Base-by-base conservation (phyloP, 257 asterid species). In the Gentiana dahurica region DNA sequence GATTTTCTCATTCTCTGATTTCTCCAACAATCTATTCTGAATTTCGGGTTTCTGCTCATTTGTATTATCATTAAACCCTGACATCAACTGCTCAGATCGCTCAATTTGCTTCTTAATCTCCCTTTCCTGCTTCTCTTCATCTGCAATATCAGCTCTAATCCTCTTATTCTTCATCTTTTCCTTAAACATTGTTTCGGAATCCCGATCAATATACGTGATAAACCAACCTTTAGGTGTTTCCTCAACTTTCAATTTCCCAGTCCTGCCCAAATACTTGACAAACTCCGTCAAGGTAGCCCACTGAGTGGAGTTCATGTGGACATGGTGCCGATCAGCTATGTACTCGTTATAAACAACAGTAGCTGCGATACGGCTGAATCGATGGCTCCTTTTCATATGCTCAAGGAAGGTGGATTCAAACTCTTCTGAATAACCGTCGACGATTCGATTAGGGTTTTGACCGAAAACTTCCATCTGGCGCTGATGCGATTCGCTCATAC, bases 151-250 rank as follows among this genome's bases (percentile, higher is more conserved):
- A 0, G 95, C 82, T 73, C 77, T 85, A 15, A 80, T 59, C 72
- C 95, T 67, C 74, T 91, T 91, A 72, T 78, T 87, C 83, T 91
- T 91, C 95, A 91, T 57, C 73, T 65, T 85, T 75, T 91, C 98
- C 89, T 87, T 91, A 36, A 91, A 83, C 8, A 91, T 68, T 2
- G 98, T 76, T 81, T 91, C 98, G 0, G 96, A 85, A 64, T 91
- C 98, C 9, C 91, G 68, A 69, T 91, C 98, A 41, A 85, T 87
- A 60, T 91, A 91, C 0, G 95, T 87, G 24, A 91, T 85, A 67
- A 91, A 91, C 98, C 96, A 91, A 8, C 96, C 98, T 60, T 91
- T 87, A 3, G 94, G 89, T 0, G 95, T 91, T 38, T 87, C 95
- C 4, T 90, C 96, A 8, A 91, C 96, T 75, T 91, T 91, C 55